phyloP scores from a whole-genome alignment of 1,284 basidiomycete species.

The Trametes pubescens region DNA sequence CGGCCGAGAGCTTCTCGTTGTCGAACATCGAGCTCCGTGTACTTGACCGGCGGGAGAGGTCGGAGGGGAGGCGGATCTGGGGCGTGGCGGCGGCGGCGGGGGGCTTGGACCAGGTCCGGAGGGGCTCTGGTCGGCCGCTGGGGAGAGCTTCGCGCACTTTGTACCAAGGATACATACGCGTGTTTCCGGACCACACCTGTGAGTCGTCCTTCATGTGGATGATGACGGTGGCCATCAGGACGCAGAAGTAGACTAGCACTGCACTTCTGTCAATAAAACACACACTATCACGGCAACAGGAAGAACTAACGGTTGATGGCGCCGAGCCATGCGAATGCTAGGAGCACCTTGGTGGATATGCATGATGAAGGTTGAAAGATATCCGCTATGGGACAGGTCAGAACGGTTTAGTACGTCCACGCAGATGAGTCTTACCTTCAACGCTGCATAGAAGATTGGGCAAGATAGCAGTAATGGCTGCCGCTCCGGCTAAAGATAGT shows the following conservation, averaged over 20 bases:
- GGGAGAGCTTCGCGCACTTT: conserved; percentile 32
- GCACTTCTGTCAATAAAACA: conserved; percentile 1
- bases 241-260: conserved; percentile 56
- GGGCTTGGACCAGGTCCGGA: conserved; percentile 34
- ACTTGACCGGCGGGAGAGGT: conserved; percentile 32
- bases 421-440: conserved; percentile 11
- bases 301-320: conserved; percentile 57
- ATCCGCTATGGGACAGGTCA: conserved; percentile 25
- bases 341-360: conserved; percentile 61
- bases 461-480: conserved; percentile 51
- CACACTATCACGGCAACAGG: conserved; percentile 4
- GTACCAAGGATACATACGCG: conserved; percentile 55
- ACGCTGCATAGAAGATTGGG: conserved; percentile 46
- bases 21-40: conserved; percentile 26
- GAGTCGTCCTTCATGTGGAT: conserved; percentile 50
- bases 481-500: conserved; percentile 53
- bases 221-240: conserved; percentile 46
- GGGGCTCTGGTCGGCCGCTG: conserved; percentile 37
- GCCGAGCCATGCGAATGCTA: conserved; percentile 72
- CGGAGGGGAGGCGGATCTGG: conserved; percentile 28
- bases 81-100: conserved; percentile 29
- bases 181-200: conserved; percentile 60
- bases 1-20: conserved; percentile 27
- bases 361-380: conserved; percentile 49
- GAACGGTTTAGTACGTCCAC: background rate